These are phyloP conservation scores for Trichopus zeylanicus DNA, from an alignment of 116 monocot species.

Conservation along the genomic window DNA sequence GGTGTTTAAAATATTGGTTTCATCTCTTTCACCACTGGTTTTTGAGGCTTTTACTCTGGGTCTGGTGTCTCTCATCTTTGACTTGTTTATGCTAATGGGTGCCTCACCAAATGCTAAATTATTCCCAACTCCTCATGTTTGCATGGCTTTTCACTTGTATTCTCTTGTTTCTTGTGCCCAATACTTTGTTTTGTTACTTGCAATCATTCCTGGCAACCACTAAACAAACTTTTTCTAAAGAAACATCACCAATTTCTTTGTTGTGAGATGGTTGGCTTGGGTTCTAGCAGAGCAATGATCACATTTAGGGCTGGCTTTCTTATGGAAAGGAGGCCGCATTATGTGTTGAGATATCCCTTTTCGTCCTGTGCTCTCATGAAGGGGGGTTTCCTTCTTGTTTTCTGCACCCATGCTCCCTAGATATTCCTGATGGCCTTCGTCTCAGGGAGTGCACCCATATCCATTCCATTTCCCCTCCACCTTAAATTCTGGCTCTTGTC, in stretches of 20 bases:
- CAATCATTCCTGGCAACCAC: constrained; percentile 16
- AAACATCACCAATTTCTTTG: too few relatives aligned
- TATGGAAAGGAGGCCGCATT: too few relatives aligned
- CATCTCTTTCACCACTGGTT: too few relatives aligned
- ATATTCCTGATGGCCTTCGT: constrained; percentile 43
- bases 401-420: constrained; percentile 39
- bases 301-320: too few relatives aligned
- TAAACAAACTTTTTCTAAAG: too few relatives aligned
- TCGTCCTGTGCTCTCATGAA: constrained; percentile 39
- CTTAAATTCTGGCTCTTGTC: constrained; percentile 74
- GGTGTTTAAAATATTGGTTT: too few relatives aligned
- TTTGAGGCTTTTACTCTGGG: constrained; percentile 3
- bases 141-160: constrained; percentile 30
- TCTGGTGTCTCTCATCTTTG: constrained; percentile 8
- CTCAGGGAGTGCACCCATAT: constrained; percentile 24
- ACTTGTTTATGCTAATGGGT: constrained; percentile 35
- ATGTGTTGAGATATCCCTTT: too few relatives aligned
- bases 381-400: constrained; percentile 55
- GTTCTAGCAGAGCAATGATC: constrained; percentile 21
- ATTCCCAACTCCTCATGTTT: constrained; percentile 36
- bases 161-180: constrained; percentile 21
- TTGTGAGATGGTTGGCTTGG: constrained; percentile 5
- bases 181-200: constrained; percentile 16
- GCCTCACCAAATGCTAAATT: too few relatives aligned
- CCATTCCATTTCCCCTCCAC: constrained; percentile 20